Evolutionary conservation across 306 rosid species (phyloP), one percentile per base, ranked within the genome.

Genomic region (Lagenaria siceraria): DNA sequence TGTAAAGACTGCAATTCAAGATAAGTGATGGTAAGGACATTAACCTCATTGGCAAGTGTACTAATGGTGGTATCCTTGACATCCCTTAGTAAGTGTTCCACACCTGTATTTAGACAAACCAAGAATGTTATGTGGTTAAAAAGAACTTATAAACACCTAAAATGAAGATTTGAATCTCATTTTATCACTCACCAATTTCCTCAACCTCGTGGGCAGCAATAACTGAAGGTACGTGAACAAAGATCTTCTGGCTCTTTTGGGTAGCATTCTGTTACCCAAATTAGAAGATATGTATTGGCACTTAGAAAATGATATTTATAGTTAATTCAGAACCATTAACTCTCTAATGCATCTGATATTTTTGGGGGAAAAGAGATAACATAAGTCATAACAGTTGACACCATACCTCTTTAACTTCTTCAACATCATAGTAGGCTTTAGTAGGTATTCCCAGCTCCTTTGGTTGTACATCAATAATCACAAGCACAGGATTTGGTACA

Each of bases 401-500:
- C 60, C 40, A 58, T 81, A 90, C 96, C 90, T 89, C 95, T 80
- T 93, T 91, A 83, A 93, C 96, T 81, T 93, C 97, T 83, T 93
- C 97, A 25, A 93, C 96, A 1, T 85, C 98, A 80, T 84, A 91
- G 85, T 93, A 93, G 55, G 98, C 98, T 83, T 93, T 93, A n/a
- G 97, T 91, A 66, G 98, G 98, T 81, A 93, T 93, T 75, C 98
- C 98, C 78, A 91, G 78, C 82, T 91, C 98, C 87, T 89, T 93
- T 27, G 98, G 96, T 79, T 89, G 96, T 56, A 93, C 97, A 81
- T 89, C 97, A 80, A 93, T 91, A 78, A 93, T 91, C 82, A 91
- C 96, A 87, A 93, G 82, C 38, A 91, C 96, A 27, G 98, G 98
- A 81, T 93, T 93, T 22, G 96, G 88, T 22, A 84, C 92, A 82